Percentiles rank a stretch among this genome's conserved stretches.
Conservation (phyloP, 2,329 filamentous ascomycete species). For the Diaporthe sp. region DNA sequence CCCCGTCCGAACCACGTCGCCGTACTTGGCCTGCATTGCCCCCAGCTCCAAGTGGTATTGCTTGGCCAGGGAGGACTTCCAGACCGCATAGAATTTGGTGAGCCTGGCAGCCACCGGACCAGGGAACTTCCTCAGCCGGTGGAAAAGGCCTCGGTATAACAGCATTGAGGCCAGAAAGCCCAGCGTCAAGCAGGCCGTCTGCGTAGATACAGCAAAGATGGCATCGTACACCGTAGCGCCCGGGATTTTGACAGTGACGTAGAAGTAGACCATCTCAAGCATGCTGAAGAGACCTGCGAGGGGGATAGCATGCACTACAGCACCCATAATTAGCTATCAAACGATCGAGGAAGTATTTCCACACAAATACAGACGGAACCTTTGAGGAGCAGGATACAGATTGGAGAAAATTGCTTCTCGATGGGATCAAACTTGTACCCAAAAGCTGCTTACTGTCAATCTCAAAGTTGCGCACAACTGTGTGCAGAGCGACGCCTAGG, state of each 20-base stretch:
- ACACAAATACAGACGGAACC: too few relatives aligned
- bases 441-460: too few relatives aligned
- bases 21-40: slow-evolving; percentile 23
- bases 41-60: slow-evolving; percentile 21
- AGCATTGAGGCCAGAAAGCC: slow-evolving; percentile 5
- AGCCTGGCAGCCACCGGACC: slow-evolving; percentile 34
- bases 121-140: slow-evolving; percentile 36
- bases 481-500: neutral
- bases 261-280: neutral
- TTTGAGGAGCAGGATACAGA: too few relatives aligned
- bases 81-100: slow-evolving; percentile 33
- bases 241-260: neutral
- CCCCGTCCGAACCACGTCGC: slow-evolving; percentile 37
- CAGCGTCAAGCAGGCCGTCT: neutral
- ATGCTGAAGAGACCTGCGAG: neutral
- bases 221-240: neutral
- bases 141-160: slow-evolving; percentile 33
- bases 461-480: neutral
- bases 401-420: too few relatives aligned
- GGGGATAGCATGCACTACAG: slow-evolving; percentile 4
- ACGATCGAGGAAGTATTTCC: too few relatives aligned
- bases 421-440: too few relatives aligned
- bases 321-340: too few relatives aligned
- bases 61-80: neutral
- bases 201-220: neutral